Percentiles rank a stretch among this genome's conserved stretches.
Evolutionary conservation across 257 asterid genomes (phyloP).

Genomic region (Nemophila menziesii): DNA sequence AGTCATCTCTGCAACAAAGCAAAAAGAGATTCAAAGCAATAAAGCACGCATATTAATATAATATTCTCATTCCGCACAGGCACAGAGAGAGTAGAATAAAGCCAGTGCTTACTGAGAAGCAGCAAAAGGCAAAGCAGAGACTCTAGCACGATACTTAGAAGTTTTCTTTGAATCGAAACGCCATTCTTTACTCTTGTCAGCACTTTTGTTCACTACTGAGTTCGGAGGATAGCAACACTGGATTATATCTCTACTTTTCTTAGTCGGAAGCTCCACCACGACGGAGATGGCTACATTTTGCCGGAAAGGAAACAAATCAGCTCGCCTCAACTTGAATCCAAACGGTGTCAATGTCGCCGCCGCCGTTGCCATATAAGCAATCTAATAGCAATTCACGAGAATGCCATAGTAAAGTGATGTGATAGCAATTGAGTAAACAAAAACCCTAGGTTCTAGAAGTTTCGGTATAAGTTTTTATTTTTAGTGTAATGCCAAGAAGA

Average conservation of each 20-base stretch:
- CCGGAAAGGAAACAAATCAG: conserved; percentile 25
- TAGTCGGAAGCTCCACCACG: conserved; percentile 36
- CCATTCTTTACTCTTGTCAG: conserved; percentile 42
- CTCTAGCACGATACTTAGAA: conserved; percentile 29
- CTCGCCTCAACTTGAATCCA: conserved; percentile 19
- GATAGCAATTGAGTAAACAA: background rate
- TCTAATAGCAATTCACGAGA: conserved; percentile 2
- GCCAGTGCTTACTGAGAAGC: conserved; percentile 37
- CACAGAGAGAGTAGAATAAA: background rate
- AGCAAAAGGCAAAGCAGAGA: conserved; percentile 45
- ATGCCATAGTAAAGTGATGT: conserved; percentile 13
- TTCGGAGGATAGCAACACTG: conserved; percentile 52
- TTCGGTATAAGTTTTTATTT: background rate
- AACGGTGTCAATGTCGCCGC: conserved; percentile 10
- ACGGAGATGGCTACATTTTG: background rate
- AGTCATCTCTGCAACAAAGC: no score
- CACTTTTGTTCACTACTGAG: conserved; percentile 23
- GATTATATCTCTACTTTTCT: conserved; percentile 22
- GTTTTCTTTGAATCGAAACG: conserved; percentile 28
- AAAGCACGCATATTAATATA: no score
- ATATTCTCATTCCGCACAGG: no score
- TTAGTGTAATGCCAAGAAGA: background rate
- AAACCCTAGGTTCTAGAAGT: conserved; percentile 24
- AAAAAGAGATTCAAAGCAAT: no score
- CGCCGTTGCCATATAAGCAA: background rate